A percentile compares a stretch with the other conserved stretches of the same genome.
phyloP scores from a whole-genome alignment of 495 filamentous ascomycete species.

The Aspergillus baeticus region DNA sequence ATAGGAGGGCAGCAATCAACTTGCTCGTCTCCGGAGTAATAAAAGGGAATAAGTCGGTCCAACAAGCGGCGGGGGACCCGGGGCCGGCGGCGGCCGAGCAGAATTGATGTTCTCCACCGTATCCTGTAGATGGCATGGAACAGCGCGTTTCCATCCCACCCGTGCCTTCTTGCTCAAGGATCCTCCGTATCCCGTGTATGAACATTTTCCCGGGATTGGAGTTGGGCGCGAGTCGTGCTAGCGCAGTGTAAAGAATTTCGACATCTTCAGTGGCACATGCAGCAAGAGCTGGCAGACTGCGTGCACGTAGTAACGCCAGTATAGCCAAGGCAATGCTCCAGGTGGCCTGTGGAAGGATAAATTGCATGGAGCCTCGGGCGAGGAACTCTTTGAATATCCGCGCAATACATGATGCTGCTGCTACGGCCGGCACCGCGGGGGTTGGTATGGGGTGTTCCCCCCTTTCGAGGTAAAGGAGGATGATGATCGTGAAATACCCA shows the following conservation, averaged over 20 bases:
- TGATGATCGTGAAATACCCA: background rate
- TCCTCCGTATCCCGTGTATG: background rate
- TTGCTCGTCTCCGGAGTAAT: too few species aligned
- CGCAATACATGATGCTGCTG: background rate
- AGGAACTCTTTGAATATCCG: slow-evolving; percentile 1
- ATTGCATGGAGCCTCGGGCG: background rate
- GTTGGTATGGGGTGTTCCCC: background rate
- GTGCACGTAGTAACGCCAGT: background rate
- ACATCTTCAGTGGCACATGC: background rate
- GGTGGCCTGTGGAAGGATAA: background rate
- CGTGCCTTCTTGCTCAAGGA: background rate
- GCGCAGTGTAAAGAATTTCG: background rate
- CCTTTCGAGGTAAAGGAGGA: background rate
- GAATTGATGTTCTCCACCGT: too few species aligned
- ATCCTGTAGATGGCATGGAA: too few species aligned
- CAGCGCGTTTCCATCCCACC: too few species aligned
- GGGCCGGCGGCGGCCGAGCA: too few species aligned
- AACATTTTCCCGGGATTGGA: background rate
- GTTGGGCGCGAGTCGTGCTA: background rate
- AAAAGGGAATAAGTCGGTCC: too few species aligned
- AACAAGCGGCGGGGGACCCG: too few species aligned
- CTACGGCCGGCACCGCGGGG: background rate
- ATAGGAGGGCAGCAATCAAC: too few species aligned
- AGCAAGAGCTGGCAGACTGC: background rate
- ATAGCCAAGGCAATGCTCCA: background rate